A percentile compares a stretch with the other conserved stretches of the same genome.
Evolutionary conservation across 2,329 filamentous ascomycete genomes (phyloP).

Genomic region (Diplodia corticola): DNA sequence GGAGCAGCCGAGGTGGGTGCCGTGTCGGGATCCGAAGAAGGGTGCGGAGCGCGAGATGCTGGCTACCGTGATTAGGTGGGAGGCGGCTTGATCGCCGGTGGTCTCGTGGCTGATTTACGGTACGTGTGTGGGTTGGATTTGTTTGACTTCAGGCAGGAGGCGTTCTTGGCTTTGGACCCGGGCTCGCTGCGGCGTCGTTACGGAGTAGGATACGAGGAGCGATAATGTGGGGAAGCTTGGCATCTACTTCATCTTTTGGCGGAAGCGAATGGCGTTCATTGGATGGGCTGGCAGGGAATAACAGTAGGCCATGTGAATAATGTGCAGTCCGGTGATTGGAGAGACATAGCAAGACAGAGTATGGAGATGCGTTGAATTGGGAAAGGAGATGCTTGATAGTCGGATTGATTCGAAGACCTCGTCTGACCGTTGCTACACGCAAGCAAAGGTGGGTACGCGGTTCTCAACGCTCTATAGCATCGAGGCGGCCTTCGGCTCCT

Average conservation of each 20-base stretch:
- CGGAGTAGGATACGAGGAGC: no score
- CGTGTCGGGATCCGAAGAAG: conserved; percentile 1
- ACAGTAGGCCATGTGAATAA: not conserved
- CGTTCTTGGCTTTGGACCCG: not conserved
- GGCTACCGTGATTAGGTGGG: conserved; percentile 1
- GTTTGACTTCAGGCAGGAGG: not conserved
- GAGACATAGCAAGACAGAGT: not conserved
- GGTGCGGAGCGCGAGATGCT: conserved; percentile 6
- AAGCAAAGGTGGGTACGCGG: not conserved
- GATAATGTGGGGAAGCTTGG: not conserved
- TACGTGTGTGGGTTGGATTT: not conserved
- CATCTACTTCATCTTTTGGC: not conserved
- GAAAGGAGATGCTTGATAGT: not conserved
- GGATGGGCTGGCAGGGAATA: not conserved
- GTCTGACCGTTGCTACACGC: not conserved
- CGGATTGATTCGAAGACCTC: not conserved
- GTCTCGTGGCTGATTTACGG: no score
- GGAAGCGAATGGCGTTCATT: not conserved
- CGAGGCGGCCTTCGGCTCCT: not conserved
- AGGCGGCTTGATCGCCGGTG: not conserved
- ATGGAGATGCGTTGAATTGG: not conserved
- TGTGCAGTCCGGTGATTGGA: not conserved
- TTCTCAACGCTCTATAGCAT: not conserved
- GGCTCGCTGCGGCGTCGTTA: not conserved
- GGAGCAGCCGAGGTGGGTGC: conserved; percentile 2